Conservation (phyloP, 768 basidiomycete genomes). For the Tulasnella sp. region DNA sequence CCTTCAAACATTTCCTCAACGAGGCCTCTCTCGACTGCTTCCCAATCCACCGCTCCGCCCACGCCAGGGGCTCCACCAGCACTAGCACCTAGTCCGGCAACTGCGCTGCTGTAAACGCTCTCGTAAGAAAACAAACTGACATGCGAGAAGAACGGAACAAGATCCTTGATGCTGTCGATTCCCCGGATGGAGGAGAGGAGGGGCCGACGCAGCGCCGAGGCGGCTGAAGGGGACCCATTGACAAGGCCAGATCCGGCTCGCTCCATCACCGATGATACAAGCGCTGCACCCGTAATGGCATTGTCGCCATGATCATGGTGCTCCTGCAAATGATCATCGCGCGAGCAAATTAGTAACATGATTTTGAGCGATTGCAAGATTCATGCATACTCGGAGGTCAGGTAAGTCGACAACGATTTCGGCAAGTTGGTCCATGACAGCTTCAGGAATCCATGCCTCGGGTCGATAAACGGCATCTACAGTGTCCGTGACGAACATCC, state of each 20-base stretch:
- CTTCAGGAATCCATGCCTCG: conserved; percentile 69
- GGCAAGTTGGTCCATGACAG: conserved; percentile 82
- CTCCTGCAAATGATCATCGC: not conserved
- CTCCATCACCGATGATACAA: not conserved
- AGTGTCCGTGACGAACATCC: conserved; percentile 97
- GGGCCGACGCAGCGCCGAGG: conserved; percentile 53
- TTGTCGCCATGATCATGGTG: not conserved
- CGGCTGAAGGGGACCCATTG: conserved; percentile 22
- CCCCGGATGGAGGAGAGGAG: conserved; percentile 55
- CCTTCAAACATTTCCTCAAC: conserved; percentile 83
- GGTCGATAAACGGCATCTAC: conserved; percentile 89
- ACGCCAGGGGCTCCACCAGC: not conserved
- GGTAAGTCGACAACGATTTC: conserved; percentile 70
- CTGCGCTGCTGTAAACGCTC: conserved; percentile 62
- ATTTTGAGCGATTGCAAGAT: not conserved
- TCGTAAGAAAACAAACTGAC: conserved; percentile 86
- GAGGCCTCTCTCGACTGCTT: conserved; percentile 68
- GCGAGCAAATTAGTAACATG: not conserved
- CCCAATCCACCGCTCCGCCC: conserved; percentile 78
- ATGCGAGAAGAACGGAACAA: conserved; percentile 83
- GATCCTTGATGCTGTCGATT: conserved; percentile 73
- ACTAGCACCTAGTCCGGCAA: not conserved
- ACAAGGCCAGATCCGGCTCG: not conserved
- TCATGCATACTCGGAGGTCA: conserved; percentile 5
- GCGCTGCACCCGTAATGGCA: not conserved